Evolutionary conservation across 768 basidiomycete species (phyloP).

Genomic region (Naematelia aurantialba): DNA sequence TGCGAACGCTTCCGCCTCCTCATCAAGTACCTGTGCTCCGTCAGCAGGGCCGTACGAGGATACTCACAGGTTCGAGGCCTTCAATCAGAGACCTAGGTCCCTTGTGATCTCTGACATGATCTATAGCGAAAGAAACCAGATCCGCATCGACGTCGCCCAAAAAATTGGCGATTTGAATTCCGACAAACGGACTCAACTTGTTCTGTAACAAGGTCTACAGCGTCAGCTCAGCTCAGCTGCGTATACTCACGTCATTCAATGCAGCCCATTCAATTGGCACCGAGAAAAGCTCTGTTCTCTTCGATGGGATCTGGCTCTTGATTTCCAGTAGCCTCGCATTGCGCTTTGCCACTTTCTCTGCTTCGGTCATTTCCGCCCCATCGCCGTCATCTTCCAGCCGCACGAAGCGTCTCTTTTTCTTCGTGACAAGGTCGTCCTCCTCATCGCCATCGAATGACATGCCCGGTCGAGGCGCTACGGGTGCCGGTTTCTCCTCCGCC

Average conservation of each 20-base stretch:
- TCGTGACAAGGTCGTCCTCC: conserved; percentile 63
- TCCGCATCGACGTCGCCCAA: conserved; percentile 92
- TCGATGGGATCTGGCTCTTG: conserved; percentile 66
- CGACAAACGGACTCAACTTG: conserved; percentile 80
- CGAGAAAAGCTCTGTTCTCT: conserved; percentile 58
- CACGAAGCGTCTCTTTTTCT: conserved; percentile 79
- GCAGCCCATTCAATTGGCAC: conserved; percentile 74
- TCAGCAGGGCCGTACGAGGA: not conserved
- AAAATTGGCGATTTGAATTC: conserved; percentile 76
- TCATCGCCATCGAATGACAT: conserved; percentile 75
- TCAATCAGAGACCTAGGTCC: conserved; percentile 78
- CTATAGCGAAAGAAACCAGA: conserved; percentile 85
- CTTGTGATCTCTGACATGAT: conserved; percentile 89
- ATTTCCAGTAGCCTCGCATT: conserved; percentile 77
- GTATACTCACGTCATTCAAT: conserved; percentile 67
- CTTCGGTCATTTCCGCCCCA: conserved; percentile 45
- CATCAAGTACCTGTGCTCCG: conserved; percentile 71
- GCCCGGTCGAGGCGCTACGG: conserved; percentile 21
- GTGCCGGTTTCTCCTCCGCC: conserved; percentile 49
- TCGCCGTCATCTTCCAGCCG: conserved; percentile 62
- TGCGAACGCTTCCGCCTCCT: conserved; percentile 78
- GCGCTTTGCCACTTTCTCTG: conserved; percentile 72
- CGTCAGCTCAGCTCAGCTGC: conserved; percentile 20
- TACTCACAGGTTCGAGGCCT: conserved; percentile 81
- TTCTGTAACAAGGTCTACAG: conserved; percentile 70